phyloP scores from a whole-genome alignment of 2,329 filamentous ascomycete genomes.

The Aspergillus viridinutans region DNA sequence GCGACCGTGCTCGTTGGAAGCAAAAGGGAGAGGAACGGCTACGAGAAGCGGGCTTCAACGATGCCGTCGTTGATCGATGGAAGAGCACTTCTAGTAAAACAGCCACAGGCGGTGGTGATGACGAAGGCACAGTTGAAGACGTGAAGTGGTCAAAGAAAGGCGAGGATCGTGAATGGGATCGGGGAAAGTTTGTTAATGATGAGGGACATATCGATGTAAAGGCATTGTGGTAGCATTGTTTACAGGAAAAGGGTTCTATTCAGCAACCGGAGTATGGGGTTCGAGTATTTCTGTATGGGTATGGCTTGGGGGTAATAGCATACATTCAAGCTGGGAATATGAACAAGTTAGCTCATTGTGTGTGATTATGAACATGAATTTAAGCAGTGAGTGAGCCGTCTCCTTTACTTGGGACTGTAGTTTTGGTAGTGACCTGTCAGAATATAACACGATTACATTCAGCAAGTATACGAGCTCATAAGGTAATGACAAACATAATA shows the following conservation, averaged over 20 bases:
- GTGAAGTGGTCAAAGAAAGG: constrained; percentile 70
- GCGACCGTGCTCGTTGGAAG: constrained; percentile 75
- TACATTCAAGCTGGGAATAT: neutral
- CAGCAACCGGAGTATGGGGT: neutral
- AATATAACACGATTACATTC: neutral
- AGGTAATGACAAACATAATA: neutral
- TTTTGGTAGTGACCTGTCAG: neutral
- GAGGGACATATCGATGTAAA: constrained; percentile 51
- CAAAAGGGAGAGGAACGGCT: constrained; percentile 71
- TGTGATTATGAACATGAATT: neutral
- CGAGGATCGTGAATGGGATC: constrained; percentile 64
- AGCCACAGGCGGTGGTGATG: constrained; percentile 35
- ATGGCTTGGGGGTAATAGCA: neutral
- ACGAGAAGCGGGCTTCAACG: constrained; percentile 71
- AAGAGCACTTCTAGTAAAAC: constrained; percentile 56
- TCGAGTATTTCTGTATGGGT: neutral
- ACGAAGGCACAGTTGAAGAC: constrained; percentile 60
- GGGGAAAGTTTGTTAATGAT: constrained; percentile 57
- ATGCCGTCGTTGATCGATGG: constrained; percentile 69
- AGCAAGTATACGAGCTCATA: neutral
- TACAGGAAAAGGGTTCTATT: neutral
- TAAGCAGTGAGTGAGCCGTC: neutral
- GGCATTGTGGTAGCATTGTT: constrained; percentile 43
- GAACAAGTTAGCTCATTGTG: neutral
- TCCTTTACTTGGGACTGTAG: neutral